These are phyloP conservation scores for Alopecurus myosuroides DNA, from an alignment of 176 grass and related monocot genomes.

Conservation along the genomic window DNA sequence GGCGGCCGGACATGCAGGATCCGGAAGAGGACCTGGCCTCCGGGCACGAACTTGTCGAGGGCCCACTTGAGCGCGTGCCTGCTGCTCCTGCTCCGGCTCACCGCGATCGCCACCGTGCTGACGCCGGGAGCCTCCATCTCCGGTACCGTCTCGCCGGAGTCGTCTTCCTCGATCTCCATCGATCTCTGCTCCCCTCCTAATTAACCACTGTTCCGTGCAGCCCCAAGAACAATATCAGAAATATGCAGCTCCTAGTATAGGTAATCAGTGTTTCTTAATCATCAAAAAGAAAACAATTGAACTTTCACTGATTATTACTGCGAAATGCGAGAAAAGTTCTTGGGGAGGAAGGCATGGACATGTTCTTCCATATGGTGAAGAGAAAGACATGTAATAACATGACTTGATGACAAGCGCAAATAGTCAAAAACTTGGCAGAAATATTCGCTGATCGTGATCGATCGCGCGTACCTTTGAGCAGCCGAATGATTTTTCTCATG, in stretches of 20 bases:
- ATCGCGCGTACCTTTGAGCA: conserved; percentile 6
- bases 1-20: conserved; percentile 59
- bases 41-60: conserved; percentile 74
- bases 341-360: not conserved
- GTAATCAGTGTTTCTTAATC: too few species aligned
- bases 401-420: too few species aligned
- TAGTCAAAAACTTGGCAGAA: too few species aligned
- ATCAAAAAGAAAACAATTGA: too few species aligned
- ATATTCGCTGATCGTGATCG: not conserved
- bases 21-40: conserved; percentile 60
- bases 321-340: not conserved
- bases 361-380: too few species aligned
- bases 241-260: not conserved
- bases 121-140: conserved; percentile 19
- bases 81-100: conserved; percentile 55
- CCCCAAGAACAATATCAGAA: not conserved
- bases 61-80: conserved; percentile 83
- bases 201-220: not conserved
- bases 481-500: not conserved
- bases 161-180: conserved; percentile 68
- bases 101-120: conserved; percentile 55
- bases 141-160: not conserved
- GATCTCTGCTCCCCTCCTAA: conserved; percentile 16
- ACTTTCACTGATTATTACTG: not conserved
- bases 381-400: too few species aligned